These are phyloP conservation scores for Rhodotorula sp. DNA, from an alignment of 1,284 basidiomycete genomes.

Conservation along the genomic window DNA sequence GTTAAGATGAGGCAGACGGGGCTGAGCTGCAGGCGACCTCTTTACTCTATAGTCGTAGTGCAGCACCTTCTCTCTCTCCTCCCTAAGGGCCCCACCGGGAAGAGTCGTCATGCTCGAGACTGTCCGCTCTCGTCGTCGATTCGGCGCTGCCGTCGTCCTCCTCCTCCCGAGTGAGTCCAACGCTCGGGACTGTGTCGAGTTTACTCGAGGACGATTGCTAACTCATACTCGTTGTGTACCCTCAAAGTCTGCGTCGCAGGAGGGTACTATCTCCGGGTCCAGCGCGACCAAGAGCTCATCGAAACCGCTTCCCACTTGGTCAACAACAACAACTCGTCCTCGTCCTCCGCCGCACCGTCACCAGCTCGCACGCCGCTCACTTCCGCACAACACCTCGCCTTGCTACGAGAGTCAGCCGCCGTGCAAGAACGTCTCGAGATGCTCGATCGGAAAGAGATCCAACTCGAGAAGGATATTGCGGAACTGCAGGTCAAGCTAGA, in stretches of 20 bases:
- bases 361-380: neutral
- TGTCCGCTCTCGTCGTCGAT: constrained; percentile 18
- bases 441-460: constrained; percentile 1
- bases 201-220: neutral
- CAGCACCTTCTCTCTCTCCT: too few species aligned
- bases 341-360: neutral
- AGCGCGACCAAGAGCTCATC: neutral
- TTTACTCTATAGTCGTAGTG: too few species aligned
- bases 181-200: neutral
- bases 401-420: neutral
- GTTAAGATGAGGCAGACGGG: neutral
- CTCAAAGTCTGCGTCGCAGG: constrained; percentile 22
- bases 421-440: constrained; percentile 5
- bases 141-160: constrained; percentile 25
- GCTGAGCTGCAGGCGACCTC: neutral
- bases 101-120: constrained; percentile 25
- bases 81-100: too few species aligned
- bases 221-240: neutral
- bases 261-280: constrained; percentile 29
- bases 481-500: neutral
- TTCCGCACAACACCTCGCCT: constrained; percentile 2
- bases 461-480: neutral
- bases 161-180: constrained; percentile 21
- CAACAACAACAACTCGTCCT: neutral
- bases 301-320: neutral